Evolutionary conservation across 2,329 filamentous ascomycete species (phyloP), one percentile per base, ranked within the genome.

Genomic region (Ophiosphaerella narmari): DNA sequence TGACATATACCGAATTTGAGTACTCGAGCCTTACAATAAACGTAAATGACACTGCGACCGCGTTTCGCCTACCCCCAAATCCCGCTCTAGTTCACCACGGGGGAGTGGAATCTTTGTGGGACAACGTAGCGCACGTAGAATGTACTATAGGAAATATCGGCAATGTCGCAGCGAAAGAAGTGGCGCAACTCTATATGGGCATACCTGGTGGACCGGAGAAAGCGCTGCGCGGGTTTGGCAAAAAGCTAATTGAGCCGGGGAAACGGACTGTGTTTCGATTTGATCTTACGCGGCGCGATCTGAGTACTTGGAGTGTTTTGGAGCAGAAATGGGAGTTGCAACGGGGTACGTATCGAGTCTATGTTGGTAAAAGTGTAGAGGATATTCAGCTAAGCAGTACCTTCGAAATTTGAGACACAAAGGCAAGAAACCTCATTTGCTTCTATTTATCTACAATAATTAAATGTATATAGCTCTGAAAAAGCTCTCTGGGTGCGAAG

Each of bases 251-350:
- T 50, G 77, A 80, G 1, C 81, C 88, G 1, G 89, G 89, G 14
- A 73, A 83, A 68, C 82, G 80, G 41, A 78, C 75, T 5, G 81
- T 78, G 2, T 93, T 92, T 75, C 78, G 72, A 1, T 85, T 82
- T 0, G 79, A 83, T 8, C 72, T 96, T 43, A 90, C 84, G 7
- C 81, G 91, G 31, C 84, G 89, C 46, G 91, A 96, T 66, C 60
- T 96, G 49, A 90, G 87, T 71, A 91, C 89, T 75, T 96, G 91
- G 91, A 88, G 95, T 60, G 76, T 82, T 1, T 77, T 65, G 1
- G 68, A 75, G 12, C 90, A 96, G 78, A 85, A 96, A 75, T 96
- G 91, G 91, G 81, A 89, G 26, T 12, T 66, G 33, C 54, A 57
- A 50, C 36, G 35, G 7, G 65, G 63, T 14, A 18, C 18, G 13